Percentiles rank a stretch among this genome's conserved stretches.
Conservation (phyloP, 2,329 filamentous ascomycete genomes). For the Pestalotiopsis sp. region DNA sequence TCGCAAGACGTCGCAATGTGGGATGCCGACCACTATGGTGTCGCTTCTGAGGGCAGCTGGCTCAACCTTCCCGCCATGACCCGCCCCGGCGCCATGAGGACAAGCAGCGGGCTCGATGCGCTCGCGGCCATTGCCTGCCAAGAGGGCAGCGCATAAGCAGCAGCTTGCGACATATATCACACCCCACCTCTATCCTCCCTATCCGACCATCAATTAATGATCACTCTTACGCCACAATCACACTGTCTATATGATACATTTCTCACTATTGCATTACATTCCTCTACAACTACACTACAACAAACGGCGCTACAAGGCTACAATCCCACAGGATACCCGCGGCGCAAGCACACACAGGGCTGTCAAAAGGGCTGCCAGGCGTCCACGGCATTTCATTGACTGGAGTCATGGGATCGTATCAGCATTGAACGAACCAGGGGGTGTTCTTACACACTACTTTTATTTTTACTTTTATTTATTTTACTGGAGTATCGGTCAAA, state of each 20-base stretch:
- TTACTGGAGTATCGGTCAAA: neutral
- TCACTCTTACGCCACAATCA: neutral
- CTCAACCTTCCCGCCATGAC: constrained; percentile 46
- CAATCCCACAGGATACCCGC: neutral
- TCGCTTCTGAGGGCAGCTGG: constrained; percentile 41
- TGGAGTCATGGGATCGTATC: neutral
- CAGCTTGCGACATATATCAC: neutral
- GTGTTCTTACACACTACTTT: too few species aligned
- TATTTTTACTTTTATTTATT: neutral
- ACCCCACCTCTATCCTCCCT: neutral
- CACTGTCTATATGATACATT: neutral
- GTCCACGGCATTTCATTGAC: neutral
- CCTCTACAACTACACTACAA: neutral
- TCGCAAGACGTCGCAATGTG: constrained; percentile 37
- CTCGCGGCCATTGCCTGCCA: constrained; percentile 57
- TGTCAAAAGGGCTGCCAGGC: neutral
- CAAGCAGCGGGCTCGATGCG: constrained; percentile 55
- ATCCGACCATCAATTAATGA: neutral
- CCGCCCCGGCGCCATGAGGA: constrained; percentile 47
- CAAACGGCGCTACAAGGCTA: neutral
- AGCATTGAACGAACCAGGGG: neutral
- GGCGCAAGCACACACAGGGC: constrained; percentile 2
- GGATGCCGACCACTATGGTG: constrained; percentile 43
- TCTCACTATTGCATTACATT: neutral
- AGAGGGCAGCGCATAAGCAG: constrained; percentile 32